Evolutionary conservation across 257 asterid species (phyloP), one percentile per base, ranked within the genome.

Genomic region (Forsythia viridissima): DNA sequence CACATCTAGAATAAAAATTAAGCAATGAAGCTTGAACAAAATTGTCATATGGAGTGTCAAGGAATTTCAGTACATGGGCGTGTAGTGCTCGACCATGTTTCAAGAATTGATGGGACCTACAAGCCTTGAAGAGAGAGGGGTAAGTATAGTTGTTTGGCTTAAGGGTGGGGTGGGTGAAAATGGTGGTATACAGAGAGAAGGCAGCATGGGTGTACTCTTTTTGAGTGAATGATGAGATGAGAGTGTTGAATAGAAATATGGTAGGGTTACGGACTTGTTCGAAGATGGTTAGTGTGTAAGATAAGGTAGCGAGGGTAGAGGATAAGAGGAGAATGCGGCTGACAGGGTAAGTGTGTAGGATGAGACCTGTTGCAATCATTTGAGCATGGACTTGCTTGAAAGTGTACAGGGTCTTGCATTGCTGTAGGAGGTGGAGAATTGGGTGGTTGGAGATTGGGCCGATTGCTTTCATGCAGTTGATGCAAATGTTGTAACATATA

Each of bases 111-210:
- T 77, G 83, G 38, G 87, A 72, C 59, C 89, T 85, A 51, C 93
- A 86, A 43, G 89, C 91, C 91, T 90, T 92, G 82, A 93, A 90
- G 40, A 93, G 86, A 76, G 98, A 92, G 0, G 96, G 96, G 79
- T 81, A 93, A 0, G 97, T 93, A 70, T 84, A 90, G 79, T 80
- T 82, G 78, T 93, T 93, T 16, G 97, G 97, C 75, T 72, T 80
- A 61, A 87, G 70, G 41, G 69, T 13, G 15, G 85, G 82, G 3
- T 73, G 72, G 36, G 70, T 12, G 4, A 89, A 81, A 81, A 88
- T 85, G 40, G 52, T 78, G 6, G 75, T 12, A 76, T 91, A 93
- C 16, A 89, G 82, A 40, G 89, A 85, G 24, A 91, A 75, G 3
- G 92, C 93, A 38, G 69, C 78, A 48, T 77, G 76, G 41, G 77